Evolutionary conservation across 768 basidiomycete genomes (phyloP).

Genomic region (Paxillus ammoniavirescens): DNA sequence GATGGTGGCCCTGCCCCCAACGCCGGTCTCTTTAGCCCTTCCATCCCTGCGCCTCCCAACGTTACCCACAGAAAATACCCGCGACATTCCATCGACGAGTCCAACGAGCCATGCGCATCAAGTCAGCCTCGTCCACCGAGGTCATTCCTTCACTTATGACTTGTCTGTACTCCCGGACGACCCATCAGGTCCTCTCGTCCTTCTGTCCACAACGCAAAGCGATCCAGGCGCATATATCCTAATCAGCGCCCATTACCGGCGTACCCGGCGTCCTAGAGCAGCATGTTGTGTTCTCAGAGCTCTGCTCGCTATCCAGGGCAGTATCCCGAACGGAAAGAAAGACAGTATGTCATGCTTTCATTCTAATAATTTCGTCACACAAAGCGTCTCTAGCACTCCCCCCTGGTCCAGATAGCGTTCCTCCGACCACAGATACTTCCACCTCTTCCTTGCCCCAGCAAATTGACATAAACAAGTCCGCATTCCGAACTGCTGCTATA

Average conservation of each 20-base stretch:
- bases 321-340: slow-evolving; percentile 1
- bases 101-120: slow-evolving; percentile 7
- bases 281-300: slow-evolving; percentile 28
- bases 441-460: slow-evolving; percentile 8
- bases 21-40: slow-evolving; percentile 6
- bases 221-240: slow-evolving; percentile 33
- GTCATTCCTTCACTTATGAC: slow-evolving; percentile 28
- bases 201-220: slow-evolving; percentile 26
- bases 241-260: slow-evolving; percentile 32
- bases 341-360: slow-evolving; percentile 22
- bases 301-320: slow-evolving; percentile 16
- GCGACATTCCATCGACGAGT: not conserved
- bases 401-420: slow-evolving; percentile 8
- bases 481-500: slow-evolving; percentile 13
- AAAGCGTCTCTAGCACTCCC: slow-evolving; percentile 12
- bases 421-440: slow-evolving; percentile 5
- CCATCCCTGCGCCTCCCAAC: slow-evolving; percentile 11
- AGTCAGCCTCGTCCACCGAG: slow-evolving; percentile 26
- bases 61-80: slow-evolving; percentile 9
- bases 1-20: slow-evolving; percentile 9
- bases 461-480: slow-evolving; percentile 7
- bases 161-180: slow-evolving; percentile 29
- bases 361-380: slow-evolving; percentile 12
- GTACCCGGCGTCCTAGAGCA: slow-evolving; percentile 31
- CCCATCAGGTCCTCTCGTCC: slow-evolving; percentile 24